Conservation (phyloP, 2,329 filamentous ascomycete species). For the Ceratocystis lukuohia region DNA sequence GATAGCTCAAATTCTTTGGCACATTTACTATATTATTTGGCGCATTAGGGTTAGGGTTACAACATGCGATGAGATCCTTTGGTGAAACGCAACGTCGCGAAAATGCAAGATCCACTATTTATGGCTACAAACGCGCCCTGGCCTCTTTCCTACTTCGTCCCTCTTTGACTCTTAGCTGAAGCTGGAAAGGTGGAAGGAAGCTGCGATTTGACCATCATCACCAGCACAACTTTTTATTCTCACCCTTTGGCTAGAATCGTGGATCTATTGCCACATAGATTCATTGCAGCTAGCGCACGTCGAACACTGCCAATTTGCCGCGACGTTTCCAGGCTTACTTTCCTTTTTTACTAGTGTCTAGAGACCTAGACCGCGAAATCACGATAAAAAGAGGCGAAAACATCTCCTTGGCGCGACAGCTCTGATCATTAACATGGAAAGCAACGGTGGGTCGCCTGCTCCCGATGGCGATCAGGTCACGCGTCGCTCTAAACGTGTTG, state of each 20-base stretch:
- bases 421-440: slow-evolving; percentile 30
- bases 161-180: not conserved
- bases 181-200: not conserved
- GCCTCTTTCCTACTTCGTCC: slow-evolving; percentile 7
- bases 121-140: slow-evolving; percentile 18
- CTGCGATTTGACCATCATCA: not conserved
- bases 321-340: not conserved
- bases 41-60: not conserved
- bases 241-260: not conserved
- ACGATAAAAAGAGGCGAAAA: not conserved
- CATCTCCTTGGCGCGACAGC: not conserved
- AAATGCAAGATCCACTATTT: slow-evolving; percentile 18
- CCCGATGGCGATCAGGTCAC: slow-evolving; percentile 33
- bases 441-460: slow-evolving; percentile 40
- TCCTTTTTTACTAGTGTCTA: not conserved
- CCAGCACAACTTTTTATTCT: slow-evolving; percentile 6
- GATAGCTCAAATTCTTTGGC: too few relatives aligned
- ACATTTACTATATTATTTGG: too few relatives aligned
- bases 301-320: not conserved
- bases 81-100: slow-evolving; percentile 15
- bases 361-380: not conserved
- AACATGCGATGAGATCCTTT: not conserved
- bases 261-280: not conserved
- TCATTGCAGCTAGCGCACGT: not conserved
- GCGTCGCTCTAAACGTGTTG: slow-evolving; percentile 58